These are phyloP conservation scores for Paraconiothyrium sp. DNA, from an alignment of 2,329 filamentous ascomycete genomes.

Conservation along the genomic window DNA sequence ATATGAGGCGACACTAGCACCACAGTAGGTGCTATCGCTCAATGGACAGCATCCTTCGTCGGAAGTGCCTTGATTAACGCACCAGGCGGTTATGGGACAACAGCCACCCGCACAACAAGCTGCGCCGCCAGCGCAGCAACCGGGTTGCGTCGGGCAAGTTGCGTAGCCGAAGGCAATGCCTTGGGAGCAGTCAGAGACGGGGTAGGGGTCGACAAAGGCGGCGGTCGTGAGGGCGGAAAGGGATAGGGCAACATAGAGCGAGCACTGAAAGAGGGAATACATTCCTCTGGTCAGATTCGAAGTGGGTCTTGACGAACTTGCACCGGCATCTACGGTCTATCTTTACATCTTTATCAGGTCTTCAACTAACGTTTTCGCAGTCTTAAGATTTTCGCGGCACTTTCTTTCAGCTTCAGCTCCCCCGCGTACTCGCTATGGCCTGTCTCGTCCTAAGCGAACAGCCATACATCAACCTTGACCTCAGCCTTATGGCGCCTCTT, in stretches of 20 bases:
- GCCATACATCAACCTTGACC: neutral
- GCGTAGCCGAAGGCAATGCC: slow-evolving; percentile 1
- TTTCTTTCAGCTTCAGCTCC: neutral
- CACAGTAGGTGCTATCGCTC: neutral
- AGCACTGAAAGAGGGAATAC: neutral
- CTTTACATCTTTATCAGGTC: neutral
- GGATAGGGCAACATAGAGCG: neutral
- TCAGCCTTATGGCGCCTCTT: neutral
- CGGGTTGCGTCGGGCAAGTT: neutral
- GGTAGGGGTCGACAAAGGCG: neutral
- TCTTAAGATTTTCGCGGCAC: neutral
- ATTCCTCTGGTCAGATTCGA: neutral
- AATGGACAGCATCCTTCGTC: slow-evolving; percentile 10
- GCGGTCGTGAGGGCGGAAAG: neutral
- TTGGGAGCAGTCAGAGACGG: slow-evolving; percentile 1
- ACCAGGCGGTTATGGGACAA: slow-evolving; percentile 9
- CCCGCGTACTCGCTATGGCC: neutral
- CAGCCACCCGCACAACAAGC: slow-evolving; percentile 5
- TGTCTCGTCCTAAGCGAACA: neutral
- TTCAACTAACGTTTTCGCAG: neutral
- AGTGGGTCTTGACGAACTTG: neutral
- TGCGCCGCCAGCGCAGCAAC: slow-evolving; percentile 3
- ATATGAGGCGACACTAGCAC: slow-evolving; percentile 4
- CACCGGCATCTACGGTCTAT: neutral
- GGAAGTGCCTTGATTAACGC: slow-evolving; percentile 3